These are phyloP conservation scores for Euphorbia pulcherrima DNA, from an alignment of 345 rosid species.

Conservation along the genomic window DNA sequence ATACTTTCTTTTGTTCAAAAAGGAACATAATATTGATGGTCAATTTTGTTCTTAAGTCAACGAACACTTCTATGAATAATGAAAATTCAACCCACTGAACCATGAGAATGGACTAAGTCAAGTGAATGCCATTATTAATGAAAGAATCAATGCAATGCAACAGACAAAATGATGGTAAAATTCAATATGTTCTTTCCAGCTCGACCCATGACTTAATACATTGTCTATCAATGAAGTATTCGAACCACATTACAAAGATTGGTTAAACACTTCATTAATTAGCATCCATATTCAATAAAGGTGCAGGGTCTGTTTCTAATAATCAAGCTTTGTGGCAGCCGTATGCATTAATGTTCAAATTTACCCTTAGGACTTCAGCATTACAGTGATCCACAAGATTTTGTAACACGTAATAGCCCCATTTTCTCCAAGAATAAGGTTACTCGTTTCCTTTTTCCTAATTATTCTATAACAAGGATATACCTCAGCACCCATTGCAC, in stretches of 20 bases:
- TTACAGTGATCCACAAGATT: background rate
- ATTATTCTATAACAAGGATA: background rate
- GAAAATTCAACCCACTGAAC: background rate
- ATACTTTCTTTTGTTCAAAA: too few relatives aligned
- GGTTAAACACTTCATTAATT: background rate
- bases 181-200: background rate
- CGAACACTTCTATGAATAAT: background rate
- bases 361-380: background rate
- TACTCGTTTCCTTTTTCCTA: background rate
- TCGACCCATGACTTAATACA: background rate
- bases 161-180: background rate
- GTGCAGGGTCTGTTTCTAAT: background rate
- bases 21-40: background rate
- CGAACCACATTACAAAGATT: background rate
- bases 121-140: background rate
- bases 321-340: background rate
- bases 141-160: background rate
- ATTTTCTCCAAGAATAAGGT: background rate
- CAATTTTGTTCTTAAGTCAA: background rate
- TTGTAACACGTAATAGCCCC: background rate
- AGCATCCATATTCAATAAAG: background rate
- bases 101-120: background rate
- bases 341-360: background rate
- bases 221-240: background rate
- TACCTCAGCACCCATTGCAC: background rate